phyloP scores from a whole-genome alignment of 2,329 filamentous ascomycete genomes.

The Paraphoma sp. region DNA sequence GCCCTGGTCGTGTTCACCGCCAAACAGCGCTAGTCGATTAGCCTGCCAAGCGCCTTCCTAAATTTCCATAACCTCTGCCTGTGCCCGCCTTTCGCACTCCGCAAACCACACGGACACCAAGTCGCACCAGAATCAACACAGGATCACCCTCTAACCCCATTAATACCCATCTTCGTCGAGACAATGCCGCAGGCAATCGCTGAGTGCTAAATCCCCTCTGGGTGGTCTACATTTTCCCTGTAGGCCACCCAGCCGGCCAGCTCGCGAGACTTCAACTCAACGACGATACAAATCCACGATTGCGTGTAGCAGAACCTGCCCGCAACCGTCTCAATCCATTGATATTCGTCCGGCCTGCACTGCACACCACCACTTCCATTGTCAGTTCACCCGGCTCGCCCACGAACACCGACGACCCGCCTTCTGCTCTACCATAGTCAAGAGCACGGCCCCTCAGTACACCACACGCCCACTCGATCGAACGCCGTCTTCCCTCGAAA shows the following conservation, averaged over 20 bases:
- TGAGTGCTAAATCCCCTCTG: constrained; percentile 86
- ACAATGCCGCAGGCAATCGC: constrained; percentile 57
- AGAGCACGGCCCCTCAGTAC: constrained; percentile 42
- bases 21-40: constrained; percentile 23
- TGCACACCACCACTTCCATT: constrained; percentile 34
- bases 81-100: constrained; percentile 38
- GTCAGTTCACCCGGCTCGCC: constrained; percentile 39
- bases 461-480: constrained; percentile 33
- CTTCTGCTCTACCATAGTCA: constrained; percentile 45
- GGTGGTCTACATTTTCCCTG: constrained; percentile 63
- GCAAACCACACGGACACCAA: constrained; percentile 48
- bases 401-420: constrained; percentile 42
- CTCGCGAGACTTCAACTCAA: constrained; percentile 72
- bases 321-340: constrained; percentile 40
- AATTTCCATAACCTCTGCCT: constrained; percentile 34
- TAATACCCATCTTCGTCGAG: constrained; percentile 50
- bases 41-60: constrained; percentile 29
- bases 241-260: constrained; percentile 79
- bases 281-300: constrained; percentile 49
- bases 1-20: constrained; percentile 22
- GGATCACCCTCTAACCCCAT: constrained; percentile 30
- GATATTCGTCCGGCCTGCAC: constrained; percentile 42
- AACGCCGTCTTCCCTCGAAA: constrained; percentile 29
- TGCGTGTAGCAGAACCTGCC: constrained; percentile 43
- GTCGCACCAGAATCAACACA: constrained; percentile 42